phyloP scores from a whole-genome alignment of 2,329 filamentous ascomycete species.

The Septoria petroselini region DNA sequence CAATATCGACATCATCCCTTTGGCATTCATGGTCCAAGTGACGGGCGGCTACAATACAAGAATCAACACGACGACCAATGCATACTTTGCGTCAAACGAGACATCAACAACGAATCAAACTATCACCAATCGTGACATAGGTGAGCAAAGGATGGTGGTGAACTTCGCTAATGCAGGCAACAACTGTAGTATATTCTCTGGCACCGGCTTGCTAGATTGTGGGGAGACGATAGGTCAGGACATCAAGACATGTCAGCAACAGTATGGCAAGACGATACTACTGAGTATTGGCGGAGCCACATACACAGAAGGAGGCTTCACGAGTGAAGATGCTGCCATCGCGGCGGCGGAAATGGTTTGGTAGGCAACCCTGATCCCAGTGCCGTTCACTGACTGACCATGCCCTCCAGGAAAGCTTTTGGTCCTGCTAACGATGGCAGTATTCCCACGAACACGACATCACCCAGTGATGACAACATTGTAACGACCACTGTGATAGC shows the following conservation, averaged over 20 bases:
- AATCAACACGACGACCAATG: constrained; percentile 9
- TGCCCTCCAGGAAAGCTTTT: too few species aligned
- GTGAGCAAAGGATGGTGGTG: constrained; percentile 14
- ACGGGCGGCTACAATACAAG: constrained; percentile 41
- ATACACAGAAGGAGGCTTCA: constrained; percentile 67
- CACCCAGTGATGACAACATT: too few species aligned
- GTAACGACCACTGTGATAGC: too few species aligned
- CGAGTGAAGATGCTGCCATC: constrained; percentile 51
- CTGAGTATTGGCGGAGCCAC: constrained; percentile 70
- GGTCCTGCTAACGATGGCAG: too few species aligned
- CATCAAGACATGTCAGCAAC: constrained; percentile 54
- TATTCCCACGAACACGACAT: too few species aligned
- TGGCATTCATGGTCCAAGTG: constrained; percentile 59
- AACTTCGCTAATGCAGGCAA: constrained; percentile 66
- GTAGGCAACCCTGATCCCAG: constrained; percentile 45
- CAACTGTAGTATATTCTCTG: constrained; percentile 58
- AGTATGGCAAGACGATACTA: constrained; percentile 65
- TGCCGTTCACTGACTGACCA: not conserved
- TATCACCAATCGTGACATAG: constrained; percentile 33
- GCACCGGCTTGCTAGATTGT: constrained; percentile 59
- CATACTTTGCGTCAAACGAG: constrained; percentile 1
- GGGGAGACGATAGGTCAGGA: constrained; percentile 49
- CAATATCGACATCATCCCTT: constrained; percentile 57
- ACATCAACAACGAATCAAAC: not conserved
- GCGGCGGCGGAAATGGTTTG: constrained; percentile 62